These are phyloP conservation scores for Globisporangium camurandrum DNA, from an alignment of 352 stramenopile genomes.

Conservation along the genomic window DNA sequence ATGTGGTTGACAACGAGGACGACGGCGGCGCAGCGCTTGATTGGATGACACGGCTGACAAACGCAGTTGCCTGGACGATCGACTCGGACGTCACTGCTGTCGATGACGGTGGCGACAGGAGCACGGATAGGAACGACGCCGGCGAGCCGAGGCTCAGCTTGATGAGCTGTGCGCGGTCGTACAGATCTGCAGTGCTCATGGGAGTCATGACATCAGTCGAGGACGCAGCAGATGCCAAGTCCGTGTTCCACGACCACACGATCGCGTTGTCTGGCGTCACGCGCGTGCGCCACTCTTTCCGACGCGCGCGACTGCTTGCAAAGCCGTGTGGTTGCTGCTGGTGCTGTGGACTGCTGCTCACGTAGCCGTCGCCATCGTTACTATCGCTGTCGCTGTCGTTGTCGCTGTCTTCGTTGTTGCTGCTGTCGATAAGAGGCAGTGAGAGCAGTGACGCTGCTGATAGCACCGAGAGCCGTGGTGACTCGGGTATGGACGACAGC, in stretches of 20 bases:
- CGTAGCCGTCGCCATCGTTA: too few relatives aligned
- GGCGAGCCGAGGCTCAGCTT: slow-evolving; percentile 5
- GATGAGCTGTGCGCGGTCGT: not conserved
- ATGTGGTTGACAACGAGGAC: slow-evolving; percentile 20
- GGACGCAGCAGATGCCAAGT: not conserved
- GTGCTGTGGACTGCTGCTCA: not conserved
- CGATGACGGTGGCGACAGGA: slow-evolving; percentile 2
- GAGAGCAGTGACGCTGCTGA: slow-evolving; percentile 1
- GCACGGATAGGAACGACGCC: slow-evolving; percentile 9
- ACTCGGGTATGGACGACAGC: slow-evolving; percentile 7
- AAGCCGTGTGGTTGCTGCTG: slow-evolving; percentile 3
- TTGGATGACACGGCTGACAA: slow-evolving; percentile 23
- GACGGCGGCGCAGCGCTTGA: not conserved
- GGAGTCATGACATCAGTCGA: not conserved
- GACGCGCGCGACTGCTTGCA: slow-evolving; percentile 9
- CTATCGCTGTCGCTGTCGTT: not conserved
- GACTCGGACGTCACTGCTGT: slow-evolving; percentile 9
- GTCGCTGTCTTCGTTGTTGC: not conserved
- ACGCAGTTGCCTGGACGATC: slow-evolving; percentile 27
- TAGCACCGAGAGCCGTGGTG: not conserved
- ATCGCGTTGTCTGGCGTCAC: slow-evolving; percentile 18
- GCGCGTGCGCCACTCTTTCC: slow-evolving; percentile 34
- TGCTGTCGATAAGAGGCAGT: not conserved
- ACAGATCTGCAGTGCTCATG: not conserved
- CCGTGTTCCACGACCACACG: slow-evolving; percentile 23